These are phyloP conservation scores for Andrographis paniculata DNA, from an alignment of 305 asterid species.

Conservation along the genomic window DNA sequence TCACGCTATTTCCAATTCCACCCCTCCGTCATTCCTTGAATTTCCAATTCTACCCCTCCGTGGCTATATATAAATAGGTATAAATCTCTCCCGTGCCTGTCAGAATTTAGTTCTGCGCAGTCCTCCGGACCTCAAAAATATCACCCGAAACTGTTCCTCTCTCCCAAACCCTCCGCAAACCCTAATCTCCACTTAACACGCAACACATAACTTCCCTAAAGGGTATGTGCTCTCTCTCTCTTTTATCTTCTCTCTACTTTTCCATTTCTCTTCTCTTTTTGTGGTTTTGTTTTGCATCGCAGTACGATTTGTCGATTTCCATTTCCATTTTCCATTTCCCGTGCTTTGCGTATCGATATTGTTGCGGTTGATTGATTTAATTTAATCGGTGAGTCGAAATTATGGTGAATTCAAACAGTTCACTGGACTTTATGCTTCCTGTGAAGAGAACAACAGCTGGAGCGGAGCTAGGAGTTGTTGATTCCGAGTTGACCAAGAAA, in stretches of 20 bases:
- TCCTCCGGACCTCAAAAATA: constrained; percentile 14
- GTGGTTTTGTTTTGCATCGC: background rate
- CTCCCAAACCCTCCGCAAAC: too few species aligned
- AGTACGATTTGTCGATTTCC: too few species aligned
- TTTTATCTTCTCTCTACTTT: constrained; percentile 11
- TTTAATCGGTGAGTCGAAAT: constrained; percentile 13
- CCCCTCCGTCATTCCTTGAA: background rate
- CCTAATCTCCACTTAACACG: too few species aligned
- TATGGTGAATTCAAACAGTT: constrained; percentile 43
- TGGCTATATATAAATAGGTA: constrained; percentile 12
- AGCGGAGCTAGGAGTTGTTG: constrained; percentile 30
- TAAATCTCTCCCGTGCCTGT: background rate
- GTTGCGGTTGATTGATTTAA: constrained; percentile 12
- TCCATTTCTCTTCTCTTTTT: background rate
- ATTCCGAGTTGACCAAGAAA: constrained; percentile 23
- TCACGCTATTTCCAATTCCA: background rate
- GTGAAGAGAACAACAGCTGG: constrained; percentile 37
- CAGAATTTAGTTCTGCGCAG: background rate
- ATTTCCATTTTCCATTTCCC: too few species aligned
- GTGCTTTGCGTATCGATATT: background rate
- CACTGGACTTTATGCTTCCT: constrained; percentile 54
- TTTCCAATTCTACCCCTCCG: background rate
- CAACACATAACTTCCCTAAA: constrained; percentile 14
- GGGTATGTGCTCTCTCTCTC: constrained; percentile 17
- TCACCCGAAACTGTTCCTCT: constrained; percentile 8